Base-by-base conservation (phyloP, 495 filamentous ascomycete genomes). In the Xylaria cubensis region DNA sequence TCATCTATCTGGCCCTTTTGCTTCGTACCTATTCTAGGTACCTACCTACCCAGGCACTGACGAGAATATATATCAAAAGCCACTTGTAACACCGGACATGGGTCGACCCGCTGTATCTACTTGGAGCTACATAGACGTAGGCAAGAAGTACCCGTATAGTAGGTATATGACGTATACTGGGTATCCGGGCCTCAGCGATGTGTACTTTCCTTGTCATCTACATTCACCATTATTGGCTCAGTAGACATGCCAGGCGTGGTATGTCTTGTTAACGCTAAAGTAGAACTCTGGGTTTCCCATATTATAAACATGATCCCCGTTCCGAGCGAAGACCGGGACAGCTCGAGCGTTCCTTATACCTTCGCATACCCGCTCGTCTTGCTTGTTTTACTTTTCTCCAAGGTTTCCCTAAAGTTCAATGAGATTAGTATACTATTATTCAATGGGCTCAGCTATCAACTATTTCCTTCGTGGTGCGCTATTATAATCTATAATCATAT, bases 391-490 rank as follows among this genome's bases (percentile, higher is more conserved):
- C 13, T 64, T 71, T 39, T 29, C 19, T 26, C 44, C 8, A n/a
- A n/a, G 44, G 24, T 10, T 19, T 46, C 34, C 17, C 19, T 39
- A 24, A 51, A 24, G 64, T 42, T 36, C 70, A 79, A 77, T 79
- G 75, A 71, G 41, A 69, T 64, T n/a, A 55, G 64, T 51, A 53
- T 70, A 39, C 36, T 51, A 56, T 74, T 51, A 56, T 74, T 74
- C 70, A 62, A 74, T 72, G 70, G 59, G 67, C 29, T 63, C 65
- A 42, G 19, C 34, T 61, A 77, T 72, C 56, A 79, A 77, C 64
- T 79, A 77, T 39, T 77, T 77, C 42, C 74, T 77, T 71, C 77
- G 77, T 69, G 77, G 75, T 62, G 77, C 77, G 62, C 61, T 73
- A 69, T 64, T 73, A 69, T 64, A 69, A 67, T n/a, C 61, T 73